phyloP scores from a whole-genome alignment of 2,329 filamentous ascomycete species.

The Aureobasidium uvarum region DNA sequence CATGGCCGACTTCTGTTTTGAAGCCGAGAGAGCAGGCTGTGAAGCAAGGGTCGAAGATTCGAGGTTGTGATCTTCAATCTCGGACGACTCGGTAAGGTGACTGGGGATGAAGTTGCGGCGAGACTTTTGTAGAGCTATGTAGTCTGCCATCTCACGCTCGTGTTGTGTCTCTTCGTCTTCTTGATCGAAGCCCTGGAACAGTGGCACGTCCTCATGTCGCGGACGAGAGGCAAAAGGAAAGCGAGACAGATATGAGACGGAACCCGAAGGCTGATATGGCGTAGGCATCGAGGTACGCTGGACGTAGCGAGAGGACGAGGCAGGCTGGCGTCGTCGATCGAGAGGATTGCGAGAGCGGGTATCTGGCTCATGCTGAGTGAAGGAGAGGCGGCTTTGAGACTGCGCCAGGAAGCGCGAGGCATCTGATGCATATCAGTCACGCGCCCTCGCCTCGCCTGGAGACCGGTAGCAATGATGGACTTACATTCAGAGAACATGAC shows the following conservation, averaged over 20 bases:
- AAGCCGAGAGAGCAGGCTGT: slow-evolving; percentile 29
- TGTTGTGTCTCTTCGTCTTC: slow-evolving; percentile 91
- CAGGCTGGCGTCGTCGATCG: slow-evolving; percentile 48
- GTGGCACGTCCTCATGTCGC: slow-evolving; percentile 70
- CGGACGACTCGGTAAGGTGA: slow-evolving; percentile 79
- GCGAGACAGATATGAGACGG: slow-evolving; percentile 66
- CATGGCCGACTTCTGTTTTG: slow-evolving; percentile 64
- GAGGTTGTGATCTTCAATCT: slow-evolving; percentile 66
- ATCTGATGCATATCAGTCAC: slow-evolving; percentile 62
- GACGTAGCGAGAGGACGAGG: slow-evolving; percentile 49
- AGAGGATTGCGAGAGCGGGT: slow-evolving; percentile 49
- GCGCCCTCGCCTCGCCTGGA: slow-evolving; percentile 37
- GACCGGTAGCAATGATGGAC: slow-evolving; percentile 42
- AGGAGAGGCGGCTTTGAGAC: slow-evolving; percentile 87
- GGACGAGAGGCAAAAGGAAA: slow-evolving; percentile 79
- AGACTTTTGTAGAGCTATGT: slow-evolving; percentile 87
- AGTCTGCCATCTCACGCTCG: slow-evolving; percentile 87
- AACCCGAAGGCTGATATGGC: slow-evolving; percentile 68
- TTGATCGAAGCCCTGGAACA: slow-evolving; percentile 95
- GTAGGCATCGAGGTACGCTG: slow-evolving; percentile 60
- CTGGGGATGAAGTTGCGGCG: slow-evolving; percentile 83
- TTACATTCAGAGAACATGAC: slow-evolving; percentile 87
- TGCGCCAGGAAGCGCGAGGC: slow-evolving; percentile 94
- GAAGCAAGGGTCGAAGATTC: slow-evolving; percentile 29
- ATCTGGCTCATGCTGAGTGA: slow-evolving; percentile 50